Base-by-base conservation (phyloP, 345 rosid species). In the Arabis hirsuta region DNA sequence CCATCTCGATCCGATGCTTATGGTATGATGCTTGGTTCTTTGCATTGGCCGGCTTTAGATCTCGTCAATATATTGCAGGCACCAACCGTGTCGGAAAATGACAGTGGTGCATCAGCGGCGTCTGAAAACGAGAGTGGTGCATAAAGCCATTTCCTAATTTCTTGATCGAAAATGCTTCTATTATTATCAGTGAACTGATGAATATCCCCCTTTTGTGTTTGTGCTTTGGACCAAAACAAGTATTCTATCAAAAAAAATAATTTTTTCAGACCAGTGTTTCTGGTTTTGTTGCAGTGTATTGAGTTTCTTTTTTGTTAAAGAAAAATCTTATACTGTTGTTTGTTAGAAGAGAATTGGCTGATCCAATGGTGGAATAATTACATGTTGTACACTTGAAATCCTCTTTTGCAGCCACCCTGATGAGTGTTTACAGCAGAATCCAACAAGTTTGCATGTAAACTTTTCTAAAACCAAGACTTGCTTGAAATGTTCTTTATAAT, bases 41-140 rank as follows among this genome's bases (percentile, higher is more conserved):
- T 94, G 81, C 96, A 94, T 81, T 70, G 80, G 2, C 97, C 97
- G 2, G 90, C 90, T 2, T 80, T 84, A 29, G 96, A 91, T 31
- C 79, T 95, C 58, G 93, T 95, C 32, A 71, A 86, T 42, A 88
- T 93, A 12, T 76, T 95, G 39, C 93, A 95, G 85, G 97, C 93
- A 12, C 96, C 96, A 1, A 76, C 87, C 10, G 58, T 58, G 8
- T 45, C 74, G 5, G 70, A 69, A 29, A 55, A 8, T 62, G 38
- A 34, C 38, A 29, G 32, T 29, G 38, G 38, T 34, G 97, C 91
- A 12, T 96, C 93, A 1, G 74, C 88, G 5, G 58, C 65, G 6
- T 46, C 74, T 3, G 71, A 69, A 31, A 55, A 5, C 39, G 74
- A 76, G 65, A 62, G 3, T 47, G 65, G 5, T 59, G 50, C 77